Percentiles rank a stretch among this genome's conserved stretches.
These are phyloP conservation scores for Stephania japonica DNA, from an alignment of 164 flowering plant species.

Conservation along the genomic window DNA sequence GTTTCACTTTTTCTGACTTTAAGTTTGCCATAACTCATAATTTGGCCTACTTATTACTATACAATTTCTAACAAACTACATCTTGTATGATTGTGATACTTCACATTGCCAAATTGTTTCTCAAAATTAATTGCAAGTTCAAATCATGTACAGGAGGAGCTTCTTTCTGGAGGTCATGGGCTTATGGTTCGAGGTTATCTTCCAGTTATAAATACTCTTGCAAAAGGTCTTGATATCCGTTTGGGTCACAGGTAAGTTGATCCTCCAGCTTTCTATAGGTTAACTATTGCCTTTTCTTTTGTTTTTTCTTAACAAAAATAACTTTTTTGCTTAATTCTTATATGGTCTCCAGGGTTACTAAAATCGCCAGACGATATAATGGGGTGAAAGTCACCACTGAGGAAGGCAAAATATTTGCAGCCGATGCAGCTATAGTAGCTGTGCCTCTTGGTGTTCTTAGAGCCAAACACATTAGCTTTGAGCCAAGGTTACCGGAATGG, in stretches of 20 bases:
- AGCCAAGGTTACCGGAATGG: slow-evolving; percentile 91
- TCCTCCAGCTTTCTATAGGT: neutral
- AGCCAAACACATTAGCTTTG: slow-evolving; percentile 52
- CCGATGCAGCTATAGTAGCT: slow-evolving; percentile 84
- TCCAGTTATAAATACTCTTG: slow-evolving; percentile 82
- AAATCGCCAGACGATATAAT: slow-evolving; percentile 38
- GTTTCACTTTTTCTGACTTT: neutral
- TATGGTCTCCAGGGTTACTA: slow-evolving; percentile 51
- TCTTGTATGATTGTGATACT: too few species aligned
- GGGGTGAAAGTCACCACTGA: slow-evolving; percentile 81
- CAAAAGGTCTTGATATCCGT: slow-evolving; percentile 90
- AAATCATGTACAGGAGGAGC: slow-evolving; percentile 52
- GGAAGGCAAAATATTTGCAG: slow-evolving; percentile 60
- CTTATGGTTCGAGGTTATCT: slow-evolving; percentile 95
- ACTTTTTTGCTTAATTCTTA: neutral
- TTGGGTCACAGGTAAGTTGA: slow-evolving; percentile 58
- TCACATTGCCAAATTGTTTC: too few species aligned
- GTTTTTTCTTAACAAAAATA: neutral
- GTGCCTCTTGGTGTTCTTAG: slow-evolving; percentile 87
- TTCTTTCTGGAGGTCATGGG: slow-evolving; percentile 98
- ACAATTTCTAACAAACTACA: too few species aligned
- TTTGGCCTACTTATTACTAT: too few species aligned
- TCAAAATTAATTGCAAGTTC: neutral
- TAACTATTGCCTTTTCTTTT: too few species aligned
- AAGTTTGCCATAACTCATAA: neutral